Evolutionary conservation across 257 asterid genomes (phyloP).

Genomic region (Scutellaria minor): DNA sequence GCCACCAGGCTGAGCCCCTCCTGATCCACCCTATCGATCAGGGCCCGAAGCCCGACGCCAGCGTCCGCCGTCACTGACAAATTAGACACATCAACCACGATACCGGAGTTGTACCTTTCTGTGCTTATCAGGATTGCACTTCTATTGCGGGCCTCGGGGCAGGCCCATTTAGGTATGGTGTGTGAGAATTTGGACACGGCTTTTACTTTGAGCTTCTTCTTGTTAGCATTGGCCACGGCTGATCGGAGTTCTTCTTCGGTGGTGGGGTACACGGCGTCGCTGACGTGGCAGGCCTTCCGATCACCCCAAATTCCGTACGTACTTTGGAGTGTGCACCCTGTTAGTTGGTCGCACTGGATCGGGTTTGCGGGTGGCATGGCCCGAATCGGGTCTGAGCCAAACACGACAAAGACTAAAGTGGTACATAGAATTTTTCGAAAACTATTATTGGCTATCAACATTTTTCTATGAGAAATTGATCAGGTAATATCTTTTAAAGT

Average conservation of each 20-base stretch:
- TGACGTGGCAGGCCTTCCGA: conserved; percentile 55
- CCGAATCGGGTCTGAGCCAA: conserved; percentile 8
- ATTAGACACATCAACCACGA: conserved; percentile 46
- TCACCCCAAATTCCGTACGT: conserved; percentile 81
- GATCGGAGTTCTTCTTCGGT: conserved; percentile 65
- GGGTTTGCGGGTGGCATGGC: conserved; percentile 81
- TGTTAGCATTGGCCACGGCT: conserved; percentile 65
- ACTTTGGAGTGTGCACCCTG: conserved; percentile 62
- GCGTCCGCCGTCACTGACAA: conserved; percentile 63
- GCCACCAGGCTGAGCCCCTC: conserved; percentile 77
- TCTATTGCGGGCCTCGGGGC: conserved; percentile 43
- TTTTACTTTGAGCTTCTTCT: conserved; percentile 55
- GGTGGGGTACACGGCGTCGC: conserved; percentile 59
- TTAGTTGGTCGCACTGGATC: conserved; percentile 47
- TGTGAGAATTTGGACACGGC: conserved; percentile 76
- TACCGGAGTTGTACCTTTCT: conserved; percentile 47
- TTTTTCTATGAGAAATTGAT: neutral
- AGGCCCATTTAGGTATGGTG: conserved; percentile 72
- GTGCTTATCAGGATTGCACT: conserved; percentile 67
- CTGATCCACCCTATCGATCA: conserved; percentile 62
- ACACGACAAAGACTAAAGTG: conserved; percentile 19
- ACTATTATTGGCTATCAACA: conserved; percentile 26
- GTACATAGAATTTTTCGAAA: neutral
- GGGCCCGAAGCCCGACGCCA: conserved; percentile 65
- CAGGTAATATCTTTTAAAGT: too few relatives aligned